Evolutionary conservation across 2,329 filamentous ascomycete species (phyloP).

Genomic region (Aspergillus fischeri): DNA sequence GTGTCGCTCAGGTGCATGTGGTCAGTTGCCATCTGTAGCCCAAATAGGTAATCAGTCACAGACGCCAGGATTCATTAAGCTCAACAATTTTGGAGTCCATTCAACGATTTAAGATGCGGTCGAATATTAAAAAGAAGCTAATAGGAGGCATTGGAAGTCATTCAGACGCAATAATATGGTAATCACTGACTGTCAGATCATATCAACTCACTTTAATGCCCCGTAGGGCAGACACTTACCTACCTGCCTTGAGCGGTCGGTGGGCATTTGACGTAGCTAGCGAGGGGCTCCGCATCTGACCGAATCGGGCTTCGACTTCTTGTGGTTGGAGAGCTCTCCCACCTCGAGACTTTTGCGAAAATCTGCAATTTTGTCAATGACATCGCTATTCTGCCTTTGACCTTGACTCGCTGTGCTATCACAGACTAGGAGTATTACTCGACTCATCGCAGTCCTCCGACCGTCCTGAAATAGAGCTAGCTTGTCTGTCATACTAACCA

Average conservation of each 20-base stretch:
- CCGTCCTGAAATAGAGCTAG: constrained; percentile 4
- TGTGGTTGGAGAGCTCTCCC: background rate
- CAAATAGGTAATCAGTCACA: background rate
- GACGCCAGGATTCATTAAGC: background rate
- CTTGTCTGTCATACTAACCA: constrained; percentile 13
- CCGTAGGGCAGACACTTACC: background rate
- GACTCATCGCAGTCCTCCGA: background rate
- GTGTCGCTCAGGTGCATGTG: background rate
- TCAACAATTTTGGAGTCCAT: background rate
- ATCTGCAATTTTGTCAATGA: background rate
- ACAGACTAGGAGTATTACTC: background rate
- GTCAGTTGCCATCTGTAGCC: background rate
- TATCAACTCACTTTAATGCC: background rate
- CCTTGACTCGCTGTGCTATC: background rate
- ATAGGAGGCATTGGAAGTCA: background rate
- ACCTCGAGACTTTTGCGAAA: background rate
- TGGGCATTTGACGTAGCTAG: constrained; percentile 6
- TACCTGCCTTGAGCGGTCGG: background rate
- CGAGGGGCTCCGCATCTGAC: constrained; percentile 24
- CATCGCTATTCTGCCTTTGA: background rate
- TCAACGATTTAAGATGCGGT: background rate
- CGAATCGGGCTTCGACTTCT: constrained; percentile 10
- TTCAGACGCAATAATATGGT: background rate
- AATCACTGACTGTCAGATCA: background rate
- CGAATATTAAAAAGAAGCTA: background rate